phyloP scores from a whole-genome alignment of 345 rosid genomes.

The Diplotaxis tenuifolia region DNA sequence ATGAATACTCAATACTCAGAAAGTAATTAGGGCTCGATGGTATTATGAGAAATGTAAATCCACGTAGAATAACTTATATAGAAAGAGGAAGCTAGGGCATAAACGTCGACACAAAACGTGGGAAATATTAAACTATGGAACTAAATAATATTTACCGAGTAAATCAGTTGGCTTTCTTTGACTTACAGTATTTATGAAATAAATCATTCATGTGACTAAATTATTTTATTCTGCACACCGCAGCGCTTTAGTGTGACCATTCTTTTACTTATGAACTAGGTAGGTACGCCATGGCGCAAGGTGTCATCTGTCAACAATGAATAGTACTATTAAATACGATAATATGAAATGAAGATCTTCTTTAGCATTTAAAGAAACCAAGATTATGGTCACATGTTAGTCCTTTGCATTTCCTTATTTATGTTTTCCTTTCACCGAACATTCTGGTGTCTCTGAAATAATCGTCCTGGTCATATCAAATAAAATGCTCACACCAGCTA shows the following conservation, averaged over 20 bases:
- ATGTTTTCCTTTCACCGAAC: background rate
- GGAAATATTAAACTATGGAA: background rate
- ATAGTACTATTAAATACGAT: background rate
- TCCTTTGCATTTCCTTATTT: background rate
- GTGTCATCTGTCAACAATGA: background rate
- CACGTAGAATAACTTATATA: background rate
- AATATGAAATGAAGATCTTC: background rate
- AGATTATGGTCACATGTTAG: background rate
- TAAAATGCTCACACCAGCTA: background rate
- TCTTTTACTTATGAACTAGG: background rate
- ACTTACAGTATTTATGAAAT: background rate
- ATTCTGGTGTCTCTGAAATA: background rate
- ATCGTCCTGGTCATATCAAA: background rate
- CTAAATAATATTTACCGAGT: background rate
- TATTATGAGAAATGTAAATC: background rate
- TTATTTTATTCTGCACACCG: background rate
- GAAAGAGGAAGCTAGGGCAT: conserved; percentile 4
- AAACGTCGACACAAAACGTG: background rate
- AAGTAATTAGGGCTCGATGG: background rate
- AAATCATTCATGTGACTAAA: background rate
- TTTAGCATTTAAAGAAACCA: background rate
- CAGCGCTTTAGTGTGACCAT: background rate
- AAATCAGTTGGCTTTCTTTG: conserved; percentile 1
- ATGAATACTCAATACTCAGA: background rate
- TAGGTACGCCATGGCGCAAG: background rate